Evolutionary conservation across 495 filamentous ascomycete genomes (phyloP).

Genomic region (Extremus antarcticus): DNA sequence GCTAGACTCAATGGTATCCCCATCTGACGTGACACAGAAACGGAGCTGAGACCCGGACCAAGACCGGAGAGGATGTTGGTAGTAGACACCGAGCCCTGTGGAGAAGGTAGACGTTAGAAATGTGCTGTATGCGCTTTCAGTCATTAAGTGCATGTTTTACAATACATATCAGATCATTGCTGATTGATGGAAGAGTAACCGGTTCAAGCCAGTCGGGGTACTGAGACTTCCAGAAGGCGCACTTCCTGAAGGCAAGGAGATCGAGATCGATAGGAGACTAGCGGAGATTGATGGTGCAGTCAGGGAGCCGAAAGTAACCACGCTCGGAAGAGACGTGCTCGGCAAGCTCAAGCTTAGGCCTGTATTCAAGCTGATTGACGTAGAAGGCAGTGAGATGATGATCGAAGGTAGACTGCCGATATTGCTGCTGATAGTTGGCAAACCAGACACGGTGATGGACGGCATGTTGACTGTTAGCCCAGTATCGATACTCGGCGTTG

Average conservation of each 20-base stretch:
- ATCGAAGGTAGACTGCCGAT: no score
- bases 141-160: no score
- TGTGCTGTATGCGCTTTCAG: no score
- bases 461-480: not conserved
- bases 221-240: not conserved
- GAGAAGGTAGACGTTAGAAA: no score
- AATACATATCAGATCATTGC: no score
- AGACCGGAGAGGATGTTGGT: no score
- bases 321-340: not conserved
- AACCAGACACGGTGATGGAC: not conserved
- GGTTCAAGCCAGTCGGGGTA: not conserved
- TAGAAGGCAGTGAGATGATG: not conserved
- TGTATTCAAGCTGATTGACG: not conserved
- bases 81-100: no score
- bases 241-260: not conserved
- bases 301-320: not conserved
- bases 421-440: no score
- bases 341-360: not conserved
- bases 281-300: not conserved
- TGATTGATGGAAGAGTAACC: not conserved
- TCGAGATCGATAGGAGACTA: not conserved
- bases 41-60: not conserved
- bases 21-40: not conserved
- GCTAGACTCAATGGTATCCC: not conserved
- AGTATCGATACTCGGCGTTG: not conserved